Percentiles rank a stretch among this genome's conserved stretches.
Evolutionary conservation across 768 basidiomycete genomes (phyloP).

Genomic region (Agrocybe praecox): DNA sequence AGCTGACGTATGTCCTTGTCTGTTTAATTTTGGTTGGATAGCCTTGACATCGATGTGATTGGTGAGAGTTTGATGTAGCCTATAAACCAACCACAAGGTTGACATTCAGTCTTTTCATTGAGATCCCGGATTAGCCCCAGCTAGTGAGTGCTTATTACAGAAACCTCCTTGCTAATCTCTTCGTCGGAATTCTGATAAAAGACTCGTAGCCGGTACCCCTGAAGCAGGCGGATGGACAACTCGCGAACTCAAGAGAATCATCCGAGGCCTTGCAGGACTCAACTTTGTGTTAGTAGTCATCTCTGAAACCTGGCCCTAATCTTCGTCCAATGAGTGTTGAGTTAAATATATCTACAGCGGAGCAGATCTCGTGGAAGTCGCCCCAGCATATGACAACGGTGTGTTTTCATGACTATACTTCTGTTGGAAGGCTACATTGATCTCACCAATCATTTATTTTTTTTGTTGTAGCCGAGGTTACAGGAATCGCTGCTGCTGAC

Average conservation of each 20-base stretch:
- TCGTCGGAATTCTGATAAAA: conserved; percentile 1
- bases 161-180: background rate
- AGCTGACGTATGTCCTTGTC: background rate
- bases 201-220: conserved; percentile 70
- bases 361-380: conserved; percentile 73
- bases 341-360: conserved; percentile 42
- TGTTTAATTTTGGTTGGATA: conserved; percentile 22
- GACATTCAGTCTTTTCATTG: background rate
- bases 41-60: conserved; percentile 83
- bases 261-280: conserved; percentile 76
- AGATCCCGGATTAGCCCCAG: conserved; percentile 82
- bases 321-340: background rate
- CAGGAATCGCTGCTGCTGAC: conserved; percentile 68
- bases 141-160: conserved; percentile 48
- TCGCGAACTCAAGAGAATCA: conserved; percentile 78
- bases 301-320: background rate
- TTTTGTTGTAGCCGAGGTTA: conserved; percentile 57
- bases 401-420: conserved; percentile 9
- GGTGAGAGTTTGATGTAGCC: conserved; percentile 38
- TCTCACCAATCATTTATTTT: conserved; percentile 1
- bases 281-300: conserved; percentile 70
- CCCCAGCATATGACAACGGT: conserved; percentile 77
- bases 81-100: background rate
- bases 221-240: conserved; percentile 87
- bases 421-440: background rate